Evolutionary conservation across 2,329 filamentous ascomycete genomes (phyloP).

Genomic region (Cercospora sp.): DNA sequence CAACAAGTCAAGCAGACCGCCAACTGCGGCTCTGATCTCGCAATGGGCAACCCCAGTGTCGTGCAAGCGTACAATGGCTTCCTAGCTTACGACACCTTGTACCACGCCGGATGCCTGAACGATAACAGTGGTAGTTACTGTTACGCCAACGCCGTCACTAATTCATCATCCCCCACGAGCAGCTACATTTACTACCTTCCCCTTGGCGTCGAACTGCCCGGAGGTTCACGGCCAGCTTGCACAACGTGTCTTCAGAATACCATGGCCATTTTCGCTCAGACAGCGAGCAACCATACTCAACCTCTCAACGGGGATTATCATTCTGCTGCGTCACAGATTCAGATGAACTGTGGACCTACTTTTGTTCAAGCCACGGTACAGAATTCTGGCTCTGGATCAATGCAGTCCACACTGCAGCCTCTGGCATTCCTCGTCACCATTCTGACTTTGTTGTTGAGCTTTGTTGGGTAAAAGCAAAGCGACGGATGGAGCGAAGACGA

Average conservation of each 20-base stretch:
- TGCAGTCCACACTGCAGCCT: not conserved
- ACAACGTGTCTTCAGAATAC: conserved; percentile 73
- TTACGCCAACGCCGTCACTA: conserved; percentile 82
- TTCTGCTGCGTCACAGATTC: conserved; percentile 70
- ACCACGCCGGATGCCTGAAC: conserved; percentile 76
- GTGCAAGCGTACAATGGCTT: conserved; percentile 74
- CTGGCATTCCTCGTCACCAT: conserved; percentile 3
- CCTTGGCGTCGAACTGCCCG: conserved; percentile 70
- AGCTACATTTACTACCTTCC: conserved; percentile 84
- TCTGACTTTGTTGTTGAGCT: conserved; percentile 11
- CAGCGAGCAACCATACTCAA: conserved; percentile 65
- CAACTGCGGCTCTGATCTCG: conserved; percentile 73
- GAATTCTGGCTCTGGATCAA: not conserved
- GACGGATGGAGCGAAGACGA: not conserved
- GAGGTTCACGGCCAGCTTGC: conserved; percentile 69
- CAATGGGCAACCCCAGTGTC: conserved; percentile 67
- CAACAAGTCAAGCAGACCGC: conserved; percentile 60
- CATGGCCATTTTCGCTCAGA: conserved; percentile 76
- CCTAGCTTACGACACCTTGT: conserved; percentile 73
- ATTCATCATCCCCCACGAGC: conserved; percentile 67
- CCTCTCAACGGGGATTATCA: conserved; percentile 70
- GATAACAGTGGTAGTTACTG: conserved; percentile 61
- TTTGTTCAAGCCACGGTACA: conserved; percentile 45
- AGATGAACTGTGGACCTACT: conserved; percentile 60
- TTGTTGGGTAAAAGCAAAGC: conserved; percentile 12